These are phyloP conservation scores for Colletotrichum sp. DNA, from an alignment of 2,329 filamentous ascomycete genomes.

Conservation along the genomic window DNA sequence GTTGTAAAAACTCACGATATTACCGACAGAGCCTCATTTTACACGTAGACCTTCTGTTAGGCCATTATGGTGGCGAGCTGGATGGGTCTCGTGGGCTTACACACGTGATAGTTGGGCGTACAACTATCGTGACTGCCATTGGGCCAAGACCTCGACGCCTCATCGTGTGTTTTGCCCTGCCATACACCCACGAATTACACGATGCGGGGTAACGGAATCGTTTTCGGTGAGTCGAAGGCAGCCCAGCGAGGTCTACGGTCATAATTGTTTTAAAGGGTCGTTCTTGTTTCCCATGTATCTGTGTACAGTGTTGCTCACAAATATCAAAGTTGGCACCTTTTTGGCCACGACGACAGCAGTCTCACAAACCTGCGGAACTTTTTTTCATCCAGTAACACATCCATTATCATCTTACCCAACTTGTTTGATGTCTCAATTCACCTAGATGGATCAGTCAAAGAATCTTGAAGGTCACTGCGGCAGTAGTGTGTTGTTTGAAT, in stretches of 20 bases:
- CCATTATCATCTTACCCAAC: neutral
- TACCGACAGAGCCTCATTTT: too few relatives aligned
- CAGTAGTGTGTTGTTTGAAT: neutral
- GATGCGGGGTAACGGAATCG: neutral
- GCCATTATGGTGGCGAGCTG: neutral
- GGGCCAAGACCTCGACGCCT: neutral
- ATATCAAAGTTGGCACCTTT: neutral
- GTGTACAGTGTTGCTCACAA: neutral
- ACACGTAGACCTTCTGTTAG: neutral
- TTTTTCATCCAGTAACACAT: neutral
- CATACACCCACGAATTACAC: neutral
- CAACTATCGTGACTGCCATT: neutral
- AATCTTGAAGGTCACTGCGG: neutral
- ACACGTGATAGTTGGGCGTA: neutral
- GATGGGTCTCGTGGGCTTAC: neutral
- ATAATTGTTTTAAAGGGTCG: neutral
- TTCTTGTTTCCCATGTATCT: too few relatives aligned
- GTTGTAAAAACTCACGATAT: neutral
- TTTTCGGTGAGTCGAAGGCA: neutral
- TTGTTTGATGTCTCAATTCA: neutral
- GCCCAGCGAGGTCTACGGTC: neutral
- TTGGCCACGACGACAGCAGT: neutral
- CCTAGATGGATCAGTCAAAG: neutral
- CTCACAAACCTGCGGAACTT: neutral
- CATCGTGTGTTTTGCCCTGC: neutral